phyloP scores from a whole-genome alignment of 2,329 filamentous ascomycete species.

The Clathrospora elynae region DNA sequence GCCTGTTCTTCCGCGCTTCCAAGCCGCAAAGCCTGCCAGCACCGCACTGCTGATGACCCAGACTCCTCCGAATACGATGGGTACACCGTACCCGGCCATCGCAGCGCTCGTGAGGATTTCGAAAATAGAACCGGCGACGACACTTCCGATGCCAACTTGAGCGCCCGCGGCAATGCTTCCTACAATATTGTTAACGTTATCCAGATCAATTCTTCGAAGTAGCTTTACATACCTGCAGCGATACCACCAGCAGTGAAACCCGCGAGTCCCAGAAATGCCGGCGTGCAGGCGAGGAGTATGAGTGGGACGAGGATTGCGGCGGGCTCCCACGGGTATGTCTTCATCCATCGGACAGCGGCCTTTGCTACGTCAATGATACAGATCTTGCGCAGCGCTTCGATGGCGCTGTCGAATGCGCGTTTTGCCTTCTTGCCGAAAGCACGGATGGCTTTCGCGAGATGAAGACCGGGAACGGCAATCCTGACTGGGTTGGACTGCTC shows the following conservation, averaged over 20 bases:
- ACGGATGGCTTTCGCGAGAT: conserved; percentile 1
- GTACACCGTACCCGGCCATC: conserved; percentile 30
- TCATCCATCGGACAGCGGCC: conserved; percentile 8
- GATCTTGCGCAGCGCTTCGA: neutral
- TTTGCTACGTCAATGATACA: neutral
- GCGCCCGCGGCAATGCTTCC: conserved; percentile 30
- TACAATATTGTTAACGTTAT: conserved; percentile 4
- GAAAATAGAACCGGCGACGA: conserved; percentile 28
- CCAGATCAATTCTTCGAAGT: neutral
- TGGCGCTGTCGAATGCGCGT: neutral
- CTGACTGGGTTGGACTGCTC: too few relatives aligned
- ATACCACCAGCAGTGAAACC: conserved; percentile 6
- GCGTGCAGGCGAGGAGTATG: conserved; percentile 8
- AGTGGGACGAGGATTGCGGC: conserved; percentile 7
- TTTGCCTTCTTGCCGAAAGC: neutral
- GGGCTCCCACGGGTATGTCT: conserved; percentile 5
- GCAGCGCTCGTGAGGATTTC: conserved; percentile 30
- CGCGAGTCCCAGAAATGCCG: conserved; percentile 1
- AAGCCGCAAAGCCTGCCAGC: neutral
- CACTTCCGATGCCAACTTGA: conserved; percentile 28
- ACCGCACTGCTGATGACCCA: neutral
- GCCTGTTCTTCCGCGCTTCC: neutral
- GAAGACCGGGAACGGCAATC: neutral
- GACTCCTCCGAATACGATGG: conserved; percentile 15
- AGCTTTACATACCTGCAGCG: neutral